These are phyloP conservation scores for Rhypophila decipiens DNA, from an alignment of 495 filamentous ascomycete species.

Conservation along the genomic window DNA sequence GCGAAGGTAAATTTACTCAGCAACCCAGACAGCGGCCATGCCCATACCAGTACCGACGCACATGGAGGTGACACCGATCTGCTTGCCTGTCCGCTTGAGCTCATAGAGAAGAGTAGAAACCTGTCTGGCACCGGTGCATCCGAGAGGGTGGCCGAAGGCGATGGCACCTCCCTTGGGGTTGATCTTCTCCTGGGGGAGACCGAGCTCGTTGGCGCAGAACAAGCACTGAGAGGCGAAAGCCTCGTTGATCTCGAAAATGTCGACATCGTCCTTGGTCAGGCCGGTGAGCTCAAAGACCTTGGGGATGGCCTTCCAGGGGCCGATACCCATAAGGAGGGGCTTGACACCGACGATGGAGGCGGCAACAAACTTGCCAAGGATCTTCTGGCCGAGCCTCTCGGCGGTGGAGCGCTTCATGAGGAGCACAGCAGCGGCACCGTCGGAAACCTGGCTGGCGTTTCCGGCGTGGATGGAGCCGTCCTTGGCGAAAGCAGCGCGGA, in stretches of 20 bases:
- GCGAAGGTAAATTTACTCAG: conserved; percentile 20
- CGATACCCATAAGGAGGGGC: conserved; percentile 92
- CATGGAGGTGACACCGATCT: conserved; percentile 91
- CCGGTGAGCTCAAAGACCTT: conserved; percentile 82
- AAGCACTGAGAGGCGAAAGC: conserved; percentile 94
- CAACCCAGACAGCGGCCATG: conserved; percentile 93
- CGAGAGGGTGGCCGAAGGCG: conserved; percentile 95
- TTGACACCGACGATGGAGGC: conserved; percentile 82
- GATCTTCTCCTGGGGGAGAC: conserved; percentile 71
- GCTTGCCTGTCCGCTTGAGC: conserved; percentile 70
- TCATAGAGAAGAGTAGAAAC: conserved; percentile 87
- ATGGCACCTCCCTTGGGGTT: conserved; percentile 98
- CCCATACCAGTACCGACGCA: conserved; percentile 71
- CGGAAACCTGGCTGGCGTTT: conserved; percentile 90
- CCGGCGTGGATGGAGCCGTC: conserved; percentile 90
- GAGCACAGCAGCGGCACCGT: conserved; percentile 91
- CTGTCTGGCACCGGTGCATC: conserved; percentile 90
- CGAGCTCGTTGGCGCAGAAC: conserved; percentile 87
- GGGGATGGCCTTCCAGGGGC: conserved; percentile 94
- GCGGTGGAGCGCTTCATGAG: conserved; percentile 94
- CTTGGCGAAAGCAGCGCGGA: conserved; percentile 85
- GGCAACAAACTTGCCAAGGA: conserved; percentile 81
- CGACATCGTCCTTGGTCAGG: conserved; percentile 83
- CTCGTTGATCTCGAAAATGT: conserved; percentile 99
- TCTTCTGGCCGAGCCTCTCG: conserved; percentile 75